phyloP scores from a whole-genome alignment of 129 eudicot genomes.

The Helianthus tuberosus region DNA sequence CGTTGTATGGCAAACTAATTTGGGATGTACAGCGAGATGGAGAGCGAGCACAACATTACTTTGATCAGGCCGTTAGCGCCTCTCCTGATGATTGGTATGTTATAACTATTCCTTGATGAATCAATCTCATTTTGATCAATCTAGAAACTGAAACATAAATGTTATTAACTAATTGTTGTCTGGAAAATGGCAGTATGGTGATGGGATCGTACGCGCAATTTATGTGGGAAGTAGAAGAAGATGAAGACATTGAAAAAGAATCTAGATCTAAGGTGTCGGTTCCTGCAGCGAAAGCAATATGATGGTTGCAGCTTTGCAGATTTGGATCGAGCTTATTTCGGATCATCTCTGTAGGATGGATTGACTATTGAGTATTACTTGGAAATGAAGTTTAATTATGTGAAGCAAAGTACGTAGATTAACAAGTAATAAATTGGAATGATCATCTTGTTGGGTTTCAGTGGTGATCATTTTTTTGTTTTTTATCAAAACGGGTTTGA shows the following conservation, averaged over 20 bases:
- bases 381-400: conserved; percentile 14
- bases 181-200: conserved; percentile 50
- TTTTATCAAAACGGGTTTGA: no score
- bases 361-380: background rate
- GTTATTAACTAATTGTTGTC: conserved; percentile 10
- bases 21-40: conserved; percentile 73
- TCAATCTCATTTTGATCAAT: background rate
- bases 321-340: background rate
- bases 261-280: conserved; percentile 23
- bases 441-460: no score
- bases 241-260: conserved; percentile 35
- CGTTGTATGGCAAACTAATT: conserved; percentile 69
- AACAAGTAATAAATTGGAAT: conserved; percentile 17
- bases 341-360: conserved; percentile 1
- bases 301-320: conserved; percentile 51
- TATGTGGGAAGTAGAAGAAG: conserved; percentile 62
- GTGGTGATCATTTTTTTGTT: no score
- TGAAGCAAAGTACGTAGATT: conserved; percentile 6
- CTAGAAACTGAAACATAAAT: background rate
- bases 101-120: conserved; percentile 2
- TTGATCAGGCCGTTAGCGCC: conserved; percentile 65
- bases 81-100: conserved; percentile 77
- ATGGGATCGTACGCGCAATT: conserved; percentile 81
- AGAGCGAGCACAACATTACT: conserved; percentile 65
- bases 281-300: background rate